Evolutionary conservation across 768 basidiomycete species (phyloP).

Genomic region (Lactarius akahatsu): DNA sequence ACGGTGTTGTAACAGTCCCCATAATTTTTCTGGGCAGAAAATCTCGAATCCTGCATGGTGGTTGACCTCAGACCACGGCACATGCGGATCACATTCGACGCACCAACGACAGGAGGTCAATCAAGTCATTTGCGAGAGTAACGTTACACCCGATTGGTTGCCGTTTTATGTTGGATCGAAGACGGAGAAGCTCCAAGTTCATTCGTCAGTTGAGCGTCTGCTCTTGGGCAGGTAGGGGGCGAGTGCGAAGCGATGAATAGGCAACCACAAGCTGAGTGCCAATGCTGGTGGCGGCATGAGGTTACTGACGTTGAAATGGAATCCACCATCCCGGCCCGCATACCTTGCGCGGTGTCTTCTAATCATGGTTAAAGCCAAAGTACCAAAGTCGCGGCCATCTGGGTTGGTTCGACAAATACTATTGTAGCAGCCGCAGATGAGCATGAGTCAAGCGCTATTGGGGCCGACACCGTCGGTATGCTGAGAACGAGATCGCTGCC

Average conservation of each 20-base stretch:
- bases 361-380: neutral
- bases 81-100: conserved; percentile 1
- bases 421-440: neutral
- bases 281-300: neutral
- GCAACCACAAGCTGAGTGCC: neutral
- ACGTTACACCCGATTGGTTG: conserved; percentile 10
- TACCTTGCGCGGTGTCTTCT: neutral
- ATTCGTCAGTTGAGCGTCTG: neutral
- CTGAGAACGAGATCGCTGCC: neutral
- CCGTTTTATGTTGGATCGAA: conserved; percentile 8
- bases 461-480: neutral
- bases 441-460: neutral
- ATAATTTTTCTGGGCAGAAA: conserved; percentile 8
- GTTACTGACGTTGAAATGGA: neutral
- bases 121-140: neutral
- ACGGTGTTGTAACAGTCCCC: conserved; percentile 6
- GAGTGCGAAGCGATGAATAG: neutral
- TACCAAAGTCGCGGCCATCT: neutral
- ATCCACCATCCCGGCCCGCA: neutral
- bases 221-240: conserved; percentile 9
- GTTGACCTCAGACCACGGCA: neutral
- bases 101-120: conserved; percentile 9
- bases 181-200: neutral
- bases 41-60: neutral
- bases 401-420: neutral